Evolutionary conservation across 345 rosid species (phyloP), one percentile per base, ranked within the genome.

Genomic region (Nephelium lappaceum): DNA sequence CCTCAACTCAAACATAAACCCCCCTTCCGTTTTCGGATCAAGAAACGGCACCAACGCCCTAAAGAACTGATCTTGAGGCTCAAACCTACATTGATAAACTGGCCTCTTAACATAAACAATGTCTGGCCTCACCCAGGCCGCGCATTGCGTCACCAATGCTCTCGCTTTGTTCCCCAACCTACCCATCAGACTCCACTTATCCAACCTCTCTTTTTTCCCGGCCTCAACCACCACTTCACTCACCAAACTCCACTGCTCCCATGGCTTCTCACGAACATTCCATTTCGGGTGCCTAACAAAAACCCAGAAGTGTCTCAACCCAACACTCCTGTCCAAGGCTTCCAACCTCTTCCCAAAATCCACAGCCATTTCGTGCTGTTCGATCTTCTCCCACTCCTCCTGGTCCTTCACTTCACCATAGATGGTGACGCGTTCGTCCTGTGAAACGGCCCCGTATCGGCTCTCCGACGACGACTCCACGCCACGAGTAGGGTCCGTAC

Each of bases 171-270:
- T 94, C 81, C 95, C 99, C 23, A 96, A 85, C 31, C 99, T 87
- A 23, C 90, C 97, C 99, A 96, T 96, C 87, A 96, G 82, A 69
- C 81, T 92, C 99, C 99, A 96, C 82, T 96, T 96, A 76, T 96
- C 99, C 55, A 96, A 45, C 83, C 98, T 87, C 87, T 92, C 84
- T 72, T 91, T 88, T 49, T 45, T 45, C 51, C 92, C 92, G 0
- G 90, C 95, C 58, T 96, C 95, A 38, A 96, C 64, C 24, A 82
- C 97, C 3, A 96, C 88, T 84, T 96, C 99, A 57, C 92, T 79
- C n/a, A 93, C 94, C 86, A 96, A 85, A 4, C 97, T 92, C 98
- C 97, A 96, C 24, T 96, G 99, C 81, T 96, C 82, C 99, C 99
- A 96, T 1, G 98, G 97, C 78, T 76, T 64, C 15, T 94, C 99